Evolutionary conservation across 768 basidiomycete genomes (phyloP).

Genomic region (Cystofilobasidium macerans): DNA sequence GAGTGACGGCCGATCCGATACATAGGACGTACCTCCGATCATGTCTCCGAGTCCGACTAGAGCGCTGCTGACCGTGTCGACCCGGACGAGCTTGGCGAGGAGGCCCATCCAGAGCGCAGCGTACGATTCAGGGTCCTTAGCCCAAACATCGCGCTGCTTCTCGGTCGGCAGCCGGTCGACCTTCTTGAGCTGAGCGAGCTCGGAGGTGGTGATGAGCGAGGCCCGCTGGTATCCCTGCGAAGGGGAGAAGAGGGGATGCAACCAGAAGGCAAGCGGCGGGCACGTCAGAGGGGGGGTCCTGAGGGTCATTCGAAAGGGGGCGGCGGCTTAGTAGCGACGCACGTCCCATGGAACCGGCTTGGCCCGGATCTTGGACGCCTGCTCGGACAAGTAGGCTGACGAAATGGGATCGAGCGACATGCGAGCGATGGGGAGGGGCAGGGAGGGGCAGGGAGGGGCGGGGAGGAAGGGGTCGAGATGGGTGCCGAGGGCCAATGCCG

Average conservation of each 20-base stretch:
- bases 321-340: conserved; percentile 26
- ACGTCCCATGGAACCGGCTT: conserved; percentile 98
- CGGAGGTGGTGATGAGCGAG: conserved; percentile 74
- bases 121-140: conserved; percentile 72
- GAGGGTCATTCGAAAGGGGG: too few species aligned
- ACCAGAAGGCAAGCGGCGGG: background rate
- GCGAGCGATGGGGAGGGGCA: too few species aligned
- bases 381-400: conserved; percentile 66
- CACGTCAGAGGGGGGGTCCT: background rate
- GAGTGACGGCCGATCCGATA: background rate
- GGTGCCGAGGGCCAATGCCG: too few species aligned
- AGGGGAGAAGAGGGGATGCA: background rate
- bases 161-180: conserved; percentile 69
- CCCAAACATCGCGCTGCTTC: conserved; percentile 54
- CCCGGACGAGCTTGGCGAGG: conserved; percentile 70
- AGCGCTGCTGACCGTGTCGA: conserved; percentile 78
- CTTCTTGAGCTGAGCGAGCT: conserved; percentile 76
- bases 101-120: conserved; percentile 80
- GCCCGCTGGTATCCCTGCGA: conserved; percentile 82
- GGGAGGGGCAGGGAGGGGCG: too few species aligned
- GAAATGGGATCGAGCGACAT: conserved; percentile 30
- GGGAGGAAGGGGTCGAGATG: too few species aligned
- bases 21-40: conserved; percentile 51
- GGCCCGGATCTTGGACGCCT: conserved; percentile 70
- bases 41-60: conserved; percentile 82